Percentiles rank a stretch among this genome's conserved stretches.
phyloP scores from a whole-genome alignment of 495 filamentous ascomycete species.

The Talaromyces trachyspermus region DNA sequence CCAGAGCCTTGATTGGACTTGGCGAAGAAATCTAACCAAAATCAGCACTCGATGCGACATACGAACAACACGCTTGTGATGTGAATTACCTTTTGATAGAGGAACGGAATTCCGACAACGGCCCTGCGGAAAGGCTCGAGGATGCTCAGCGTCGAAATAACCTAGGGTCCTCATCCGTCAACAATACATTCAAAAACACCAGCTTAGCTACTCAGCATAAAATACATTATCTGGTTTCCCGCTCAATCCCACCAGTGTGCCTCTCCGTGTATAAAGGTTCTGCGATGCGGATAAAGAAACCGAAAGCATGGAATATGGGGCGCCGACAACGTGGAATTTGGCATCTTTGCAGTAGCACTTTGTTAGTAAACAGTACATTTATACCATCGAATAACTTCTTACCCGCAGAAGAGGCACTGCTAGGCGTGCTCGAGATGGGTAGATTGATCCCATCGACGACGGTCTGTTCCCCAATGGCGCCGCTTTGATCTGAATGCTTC shows the following conservation, averaged over 20 bases:
- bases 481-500: conserved; percentile 39
- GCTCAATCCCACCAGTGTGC: conserved; percentile 81
- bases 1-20: conserved; percentile 73
- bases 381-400: conserved; percentile 3
- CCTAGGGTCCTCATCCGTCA: conserved; percentile 28
- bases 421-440: conserved; percentile 33
- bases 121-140: conserved; percentile 75
- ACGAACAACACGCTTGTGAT: background rate
- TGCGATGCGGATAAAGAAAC: conserved; percentile 89
- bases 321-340: conserved; percentile 83
- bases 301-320: conserved; percentile 85
- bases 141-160: conserved; percentile 79
- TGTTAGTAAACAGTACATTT: background rate
- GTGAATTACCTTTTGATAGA: conserved; percentile 66
- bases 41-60: too few species aligned
- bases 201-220: too few species aligned
- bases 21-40: conserved; percentile 82
- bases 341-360: conserved; percentile 56
- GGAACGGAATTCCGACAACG: conserved; percentile 76
- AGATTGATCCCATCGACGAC: conserved; percentile 31
- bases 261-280: conserved; percentile 81
- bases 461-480: conserved; percentile 29
- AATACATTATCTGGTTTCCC: conserved; percentile 84
- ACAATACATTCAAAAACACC: background rate
- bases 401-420: conserved; percentile 36